Evolutionary conservation across 305 asterid species (phyloP).

Genomic region (Solanum hybrid): DNA sequence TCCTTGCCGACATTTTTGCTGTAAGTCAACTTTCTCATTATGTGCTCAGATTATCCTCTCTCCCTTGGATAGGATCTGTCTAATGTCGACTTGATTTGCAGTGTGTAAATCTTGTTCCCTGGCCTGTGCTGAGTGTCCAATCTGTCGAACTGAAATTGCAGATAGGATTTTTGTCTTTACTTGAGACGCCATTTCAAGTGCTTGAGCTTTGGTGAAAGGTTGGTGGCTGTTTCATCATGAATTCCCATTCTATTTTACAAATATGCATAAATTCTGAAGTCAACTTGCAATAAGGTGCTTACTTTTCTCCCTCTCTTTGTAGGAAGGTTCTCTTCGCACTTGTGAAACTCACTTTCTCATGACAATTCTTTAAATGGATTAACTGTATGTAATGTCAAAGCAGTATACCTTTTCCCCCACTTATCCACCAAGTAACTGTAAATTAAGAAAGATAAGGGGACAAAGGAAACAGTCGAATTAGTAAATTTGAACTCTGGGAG

Average conservation of each 20-base stretch:
- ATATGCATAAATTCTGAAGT: background rate
- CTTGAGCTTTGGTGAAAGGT: background rate
- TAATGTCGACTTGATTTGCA: slow-evolving; percentile 29
- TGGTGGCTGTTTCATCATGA: background rate
- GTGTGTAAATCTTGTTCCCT: slow-evolving; percentile 95
- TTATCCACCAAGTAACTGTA: slow-evolving; percentile 25
- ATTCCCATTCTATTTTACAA: background rate
- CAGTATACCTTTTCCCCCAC: slow-evolving; percentile 12
- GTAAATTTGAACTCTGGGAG: background rate
- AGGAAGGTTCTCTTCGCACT: background rate
- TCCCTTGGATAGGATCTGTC: background rate
- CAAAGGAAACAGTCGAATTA: background rate
- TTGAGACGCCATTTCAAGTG: slow-evolving; percentile 28
- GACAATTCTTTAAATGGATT: slow-evolving; percentile 44
- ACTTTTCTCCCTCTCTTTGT: slow-evolving; percentile 1
- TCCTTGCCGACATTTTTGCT: slow-evolving; percentile 96
- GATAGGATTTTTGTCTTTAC: slow-evolving; percentile 93
- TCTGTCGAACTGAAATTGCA: slow-evolving; percentile 73
- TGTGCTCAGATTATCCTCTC: background rate
- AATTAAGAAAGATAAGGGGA: background rate
- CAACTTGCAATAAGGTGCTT: background rate
- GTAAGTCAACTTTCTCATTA: slow-evolving; percentile 37
- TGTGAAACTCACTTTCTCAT: slow-evolving; percentile 19
- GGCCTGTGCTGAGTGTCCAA: slow-evolving; percentile 92
- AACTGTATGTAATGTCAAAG: slow-evolving; percentile 39